These are phyloP conservation scores for Apophysomyces variabilis DNA, from an alignment of 371 early-diverging fungal genomes.

Conservation along the genomic window DNA sequence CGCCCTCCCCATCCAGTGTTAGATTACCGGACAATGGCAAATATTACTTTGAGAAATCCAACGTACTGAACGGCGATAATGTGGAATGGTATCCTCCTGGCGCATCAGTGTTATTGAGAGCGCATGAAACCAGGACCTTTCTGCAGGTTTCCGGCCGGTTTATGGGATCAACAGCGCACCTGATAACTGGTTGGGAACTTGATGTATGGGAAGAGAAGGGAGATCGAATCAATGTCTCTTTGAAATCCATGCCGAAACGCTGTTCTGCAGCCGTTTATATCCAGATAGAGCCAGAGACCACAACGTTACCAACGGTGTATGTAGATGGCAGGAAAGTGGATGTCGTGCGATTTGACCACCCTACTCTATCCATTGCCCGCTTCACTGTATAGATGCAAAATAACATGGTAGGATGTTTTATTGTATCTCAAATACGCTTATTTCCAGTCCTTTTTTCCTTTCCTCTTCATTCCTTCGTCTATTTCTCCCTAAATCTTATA, in stretches of 20 bases:
- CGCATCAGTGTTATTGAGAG: conserved; percentile 14
- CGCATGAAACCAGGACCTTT: conserved; percentile 35
- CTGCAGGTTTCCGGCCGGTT: conserved; percentile 24
- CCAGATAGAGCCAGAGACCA: background rate
- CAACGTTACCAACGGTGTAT: conserved; percentile 25
- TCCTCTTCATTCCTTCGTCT: background rate
- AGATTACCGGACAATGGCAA: conserved; percentile 17
- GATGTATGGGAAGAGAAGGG: conserved; percentile 18
- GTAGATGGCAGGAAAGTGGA: conserved; percentile 18
- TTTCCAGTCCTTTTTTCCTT: background rate
- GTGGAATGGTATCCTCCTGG: conserved; percentile 21
- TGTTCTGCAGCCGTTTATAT: background rate
- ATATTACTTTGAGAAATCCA: conserved; percentile 26
- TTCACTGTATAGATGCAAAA: background rate
- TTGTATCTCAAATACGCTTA: background rate
- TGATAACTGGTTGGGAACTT: conserved; percentile 38
- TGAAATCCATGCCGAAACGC: conserved; percentile 19
- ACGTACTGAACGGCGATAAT: conserved; percentile 15
- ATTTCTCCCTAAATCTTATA: conserved; percentile 27
- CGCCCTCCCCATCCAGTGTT: conserved; percentile 30
- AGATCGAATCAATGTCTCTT: conserved; percentile 20
- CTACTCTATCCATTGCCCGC: background rate
- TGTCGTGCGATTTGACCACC: conserved; percentile 13
- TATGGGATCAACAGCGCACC: conserved; percentile 38
- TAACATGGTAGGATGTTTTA: background rate